phyloP scores from a whole-genome alignment of 148 eudicot species.

The Chenopodium quinoa region DNA sequence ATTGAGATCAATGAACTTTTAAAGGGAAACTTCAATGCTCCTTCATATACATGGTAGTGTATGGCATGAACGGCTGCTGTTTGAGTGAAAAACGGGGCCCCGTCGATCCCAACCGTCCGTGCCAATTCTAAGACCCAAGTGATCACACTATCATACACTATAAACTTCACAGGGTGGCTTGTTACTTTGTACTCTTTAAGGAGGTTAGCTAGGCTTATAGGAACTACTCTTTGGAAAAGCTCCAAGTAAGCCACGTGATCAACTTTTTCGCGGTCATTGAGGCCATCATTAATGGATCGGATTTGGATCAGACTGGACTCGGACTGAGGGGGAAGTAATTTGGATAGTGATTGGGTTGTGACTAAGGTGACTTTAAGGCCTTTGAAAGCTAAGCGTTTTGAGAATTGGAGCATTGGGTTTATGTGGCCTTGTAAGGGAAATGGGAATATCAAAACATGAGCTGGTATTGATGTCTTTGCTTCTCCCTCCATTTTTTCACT shows the following conservation, averaged over 20 bases:
- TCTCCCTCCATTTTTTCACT: constrained; percentile 6
- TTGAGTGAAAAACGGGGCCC: constrained; percentile 22
- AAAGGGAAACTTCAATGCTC: not conserved
- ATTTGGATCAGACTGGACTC: not conserved
- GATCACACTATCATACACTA: constrained; percentile 19
- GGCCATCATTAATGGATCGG: constrained; percentile 21
- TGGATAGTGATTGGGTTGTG: constrained; percentile 12
- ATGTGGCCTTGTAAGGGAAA: constrained; percentile 64
- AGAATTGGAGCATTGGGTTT: constrained; percentile 55
- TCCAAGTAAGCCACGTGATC: not conserved
- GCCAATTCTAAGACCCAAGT: constrained; percentile 28
- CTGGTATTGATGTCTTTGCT: not conserved
- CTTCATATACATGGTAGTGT: constrained; percentile 19
- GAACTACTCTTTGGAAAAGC: constrained; percentile 9
- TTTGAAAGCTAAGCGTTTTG: constrained; percentile 41
- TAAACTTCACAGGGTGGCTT: constrained; percentile 16
- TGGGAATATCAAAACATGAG: constrained; percentile 38
- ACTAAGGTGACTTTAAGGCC: constrained; percentile 45
- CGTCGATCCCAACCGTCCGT: constrained; percentile 1
- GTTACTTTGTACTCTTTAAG: constrained; percentile 18
- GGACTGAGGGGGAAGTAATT: constrained; percentile 17
- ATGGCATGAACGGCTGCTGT: constrained; percentile 22
- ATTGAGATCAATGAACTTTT: constrained; percentile 20
- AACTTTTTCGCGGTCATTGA: constrained; percentile 8
- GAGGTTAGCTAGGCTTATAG: constrained; percentile 14